Evolutionary conservation across 495 filamentous ascomycete species (phyloP), one percentile per base, ranked within the genome.

Genomic region (Pyrenopolyporus hunteri): DNA sequence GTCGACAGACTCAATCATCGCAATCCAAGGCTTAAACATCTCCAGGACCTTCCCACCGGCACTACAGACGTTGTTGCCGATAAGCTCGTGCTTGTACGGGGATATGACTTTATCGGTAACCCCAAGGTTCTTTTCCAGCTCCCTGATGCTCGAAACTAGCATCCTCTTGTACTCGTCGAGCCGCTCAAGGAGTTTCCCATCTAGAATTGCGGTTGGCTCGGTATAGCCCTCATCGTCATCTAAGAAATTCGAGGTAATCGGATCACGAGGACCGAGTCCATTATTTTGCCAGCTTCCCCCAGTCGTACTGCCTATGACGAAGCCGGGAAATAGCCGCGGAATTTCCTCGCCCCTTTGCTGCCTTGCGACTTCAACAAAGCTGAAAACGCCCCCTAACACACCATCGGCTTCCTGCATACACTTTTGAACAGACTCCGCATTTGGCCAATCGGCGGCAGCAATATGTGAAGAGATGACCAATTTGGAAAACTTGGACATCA

Each of bases 401-500:
- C 93, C 94, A 61, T 98, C 93, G 4, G 94, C 95, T 76, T 98
- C 95, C 69, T 92, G 89, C 63, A 98, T 75, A 68, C 94, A 98
- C 69, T 98, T 98, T 40, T 92, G 83, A 55, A 91, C 87, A 1
- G 93, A 95, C 70, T 98, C 94, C 28, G 83, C 79, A 56, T 83
- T 85, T 16, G 92, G 91, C 85, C 89, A 97, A 72, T 98, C 94
- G 23, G 93, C 89, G 17, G 93, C 90, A 29, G 94, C 94, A 69
- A 98, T 96, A 72, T 98, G 94, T n/a, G 94, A 97, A 16, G 93
- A 98, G 28, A 98, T 84, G 17, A 98, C 95, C 31, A 98, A 80
- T 73, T 98, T 98, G 31, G 95, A 98, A 75, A 98, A 98, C 64
- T 94, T 90, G 4, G 94, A 98, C 94, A 98, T 98, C 89, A 97